Base-by-base conservation (phyloP, 1,284 basidiomycete species). In the Dichomitus squalens region DNA sequence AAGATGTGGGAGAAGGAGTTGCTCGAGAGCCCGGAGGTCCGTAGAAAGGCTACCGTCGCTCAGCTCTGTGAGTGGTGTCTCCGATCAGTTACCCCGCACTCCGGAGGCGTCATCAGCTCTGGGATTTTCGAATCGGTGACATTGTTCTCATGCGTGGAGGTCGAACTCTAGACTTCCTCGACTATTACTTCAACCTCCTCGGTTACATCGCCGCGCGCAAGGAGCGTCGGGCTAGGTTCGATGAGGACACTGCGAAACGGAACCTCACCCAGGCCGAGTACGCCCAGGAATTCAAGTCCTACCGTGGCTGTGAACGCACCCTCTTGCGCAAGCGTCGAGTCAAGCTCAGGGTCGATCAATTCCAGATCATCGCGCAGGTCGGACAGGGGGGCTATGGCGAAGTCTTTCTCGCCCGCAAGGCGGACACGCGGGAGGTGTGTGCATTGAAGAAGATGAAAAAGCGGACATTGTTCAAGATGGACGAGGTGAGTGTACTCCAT, bases 371-470 rank as follows among this genome's bases (percentile, higher is more conserved):
- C 65, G 93, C 94, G 1, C 96, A 98, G 71, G 93, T 98, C 49
- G 95, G 96, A 2, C 96, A 98, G 76, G 96, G 95, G 20, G 95
- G 95, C 1, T 98, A 97, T 74, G 96, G 96, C 8, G 95, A 97
- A 64, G 95, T 98, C 29, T 98, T 90, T 71, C 79, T 98, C 40
- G 95, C 96, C 4, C 80, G 95, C 46, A 96, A 96, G 72, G 84
- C 90, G 64, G 95, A 97, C 65, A 92, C 95, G 0, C 90, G 93
- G 36, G 94, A 98, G 72, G 91, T 98, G 7, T 97, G 95, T 63
- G 95, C 96, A 1, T 76, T 98, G 55, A 98, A 98, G 81, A 96
- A 94, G 79, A 96, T 98, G 95, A 84, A 81, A 65, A 98, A 98
- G 75, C 82, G 88, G 40, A 97, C 95, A 0, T 69, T 98, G 46